Conservation (phyloP, 2,329 filamentous ascomycete species). For the Talaromyces sp. region DNA sequence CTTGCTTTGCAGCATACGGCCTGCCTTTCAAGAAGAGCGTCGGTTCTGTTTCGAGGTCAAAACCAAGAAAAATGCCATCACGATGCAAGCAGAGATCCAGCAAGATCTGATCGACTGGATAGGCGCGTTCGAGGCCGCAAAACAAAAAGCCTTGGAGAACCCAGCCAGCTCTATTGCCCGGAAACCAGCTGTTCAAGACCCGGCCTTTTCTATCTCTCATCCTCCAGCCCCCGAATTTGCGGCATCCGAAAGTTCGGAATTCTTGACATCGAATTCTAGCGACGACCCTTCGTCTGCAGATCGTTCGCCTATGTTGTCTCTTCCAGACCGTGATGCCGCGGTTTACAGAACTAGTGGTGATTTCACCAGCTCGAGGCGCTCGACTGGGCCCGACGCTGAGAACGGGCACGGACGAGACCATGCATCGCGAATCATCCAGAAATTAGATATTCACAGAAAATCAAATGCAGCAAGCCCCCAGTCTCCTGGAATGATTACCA, state of each 20-base stretch:
- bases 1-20: slow-evolving; percentile 84
- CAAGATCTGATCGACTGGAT: slow-evolving; percentile 91
- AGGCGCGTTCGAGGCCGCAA: slow-evolving; percentile 85
- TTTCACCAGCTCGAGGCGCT: slow-evolving; percentile 46
- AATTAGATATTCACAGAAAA: slow-evolving; percentile 83
- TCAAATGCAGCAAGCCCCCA: slow-evolving; percentile 52
- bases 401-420: slow-evolving; percentile 74
- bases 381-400: slow-evolving; percentile 53
- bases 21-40: slow-evolving; percentile 85
- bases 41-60: slow-evolving; percentile 98
- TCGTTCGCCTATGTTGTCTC: slow-evolving; percentile 57
- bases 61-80: slow-evolving; percentile 85
- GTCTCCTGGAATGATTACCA: slow-evolving; percentile 38
- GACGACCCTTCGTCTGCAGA: slow-evolving; percentile 54
- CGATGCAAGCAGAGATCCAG: slow-evolving; percentile 91
- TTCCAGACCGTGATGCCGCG: slow-evolving; percentile 58
- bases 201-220: slow-evolving; percentile 88
- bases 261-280: slow-evolving; percentile 50
- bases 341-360: slow-evolving; percentile 68
- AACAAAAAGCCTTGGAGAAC: slow-evolving; percentile 83
- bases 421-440: slow-evolving; percentile 84
- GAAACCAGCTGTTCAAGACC: slow-evolving; percentile 47
- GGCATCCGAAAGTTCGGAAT: slow-evolving; percentile 70
- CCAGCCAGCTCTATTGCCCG: slow-evolving; percentile 47
- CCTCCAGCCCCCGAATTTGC: slow-evolving; percentile 79